These are phyloP conservation scores for Crassisporium funariophilum DNA, from an alignment of 768 basidiomycete genomes.

Conservation along the genomic window DNA sequence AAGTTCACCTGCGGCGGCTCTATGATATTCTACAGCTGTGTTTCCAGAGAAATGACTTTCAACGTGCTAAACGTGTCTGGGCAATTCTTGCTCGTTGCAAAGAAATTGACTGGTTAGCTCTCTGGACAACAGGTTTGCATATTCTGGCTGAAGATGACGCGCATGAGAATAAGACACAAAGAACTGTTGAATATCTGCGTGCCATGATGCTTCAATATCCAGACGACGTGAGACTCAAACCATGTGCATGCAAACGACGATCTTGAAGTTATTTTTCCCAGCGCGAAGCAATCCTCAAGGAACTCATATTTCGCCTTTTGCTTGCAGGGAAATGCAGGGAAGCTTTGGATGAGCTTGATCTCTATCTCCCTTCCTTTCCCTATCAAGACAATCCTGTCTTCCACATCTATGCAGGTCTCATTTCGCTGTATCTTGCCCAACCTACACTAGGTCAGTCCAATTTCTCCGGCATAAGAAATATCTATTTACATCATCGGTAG, in stretches of 20 bases:
- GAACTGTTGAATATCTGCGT: slow-evolving; percentile 61
- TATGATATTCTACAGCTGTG: slow-evolving; percentile 74
- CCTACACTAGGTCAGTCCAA: slow-evolving; percentile 16
- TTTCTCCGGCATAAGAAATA: not conserved
- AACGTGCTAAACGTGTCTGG: slow-evolving; percentile 71
- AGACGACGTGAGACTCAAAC: slow-evolving; percentile 54
- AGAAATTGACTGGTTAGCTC: slow-evolving; percentile 71
- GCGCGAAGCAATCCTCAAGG: slow-evolving; percentile 76
- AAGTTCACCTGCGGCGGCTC: slow-evolving; percentile 72
- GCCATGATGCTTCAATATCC: slow-evolving; percentile 71
- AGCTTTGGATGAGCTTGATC: slow-evolving; percentile 83
- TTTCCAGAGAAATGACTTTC: slow-evolving; percentile 65
- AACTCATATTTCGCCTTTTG: slow-evolving; percentile 72
- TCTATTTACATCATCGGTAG: slow-evolving; percentile 4
- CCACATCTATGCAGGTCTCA: slow-evolving; percentile 82
- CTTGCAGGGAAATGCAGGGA: slow-evolving; percentile 56
- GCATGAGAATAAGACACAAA: slow-evolving; percentile 28
- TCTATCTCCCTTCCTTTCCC: slow-evolving; percentile 90
- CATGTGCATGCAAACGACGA: not conserved
- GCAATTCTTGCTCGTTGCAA: slow-evolving; percentile 73
- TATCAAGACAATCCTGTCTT: slow-evolving; percentile 81
- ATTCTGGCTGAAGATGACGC: slow-evolving; percentile 45
- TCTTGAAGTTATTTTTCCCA: slow-evolving; percentile 29
- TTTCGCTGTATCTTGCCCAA: slow-evolving; percentile 66
- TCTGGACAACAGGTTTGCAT: slow-evolving; percentile 71